Evolutionary conservation across 2,329 filamentous ascomycete species (phyloP), one percentile per base, ranked within the genome.

Genomic region (Fusarium sacchari): DNA sequence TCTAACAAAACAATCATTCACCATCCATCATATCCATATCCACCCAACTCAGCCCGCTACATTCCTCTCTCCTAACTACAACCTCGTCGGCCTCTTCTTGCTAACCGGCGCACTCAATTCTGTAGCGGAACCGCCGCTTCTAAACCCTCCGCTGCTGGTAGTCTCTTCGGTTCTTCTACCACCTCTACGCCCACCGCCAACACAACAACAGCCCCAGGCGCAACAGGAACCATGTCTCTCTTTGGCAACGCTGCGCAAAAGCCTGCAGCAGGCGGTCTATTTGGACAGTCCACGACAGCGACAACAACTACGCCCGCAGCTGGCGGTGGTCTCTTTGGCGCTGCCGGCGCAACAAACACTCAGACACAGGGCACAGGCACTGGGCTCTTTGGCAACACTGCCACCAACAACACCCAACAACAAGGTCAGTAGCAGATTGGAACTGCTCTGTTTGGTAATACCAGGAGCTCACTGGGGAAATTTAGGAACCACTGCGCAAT

Each of bases 161-260:
- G 80, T 55, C 79, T 85, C 22, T 84, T 85, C 68, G 82, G 83
- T 53, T 80, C 81, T 47, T 68, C 73, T 57, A 71, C 75, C 24
- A 64, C 63, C 24, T 61, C 44, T 32, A 72, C 78, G 32, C 72
- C 76, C 56, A 72, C 72, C 32, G 66, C 77, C 40, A 68, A 79
- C 76, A 74, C 80, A 20, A 67, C 79, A 39, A 58, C 75, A 67
- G 72, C 79, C 22, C 71, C 77, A 64, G 46, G 59, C 64, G 67
- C 56, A 62, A 69, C 77, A 66, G 71, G 73, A 78, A 77, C 60
- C 62, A 83, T 84, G 77, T 79, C 83, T 56, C 63, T 77, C 42
- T 77, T 77, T 64, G 75, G 75, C 43, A 58, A 55, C 72, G 67
- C 59, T 32, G 69, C 71, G 43, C 79, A 49, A 80, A 80, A 79